Base-by-base conservation (phyloP, 768 basidiomycete genomes). In the Hemileccinum rubropunctum region DNA sequence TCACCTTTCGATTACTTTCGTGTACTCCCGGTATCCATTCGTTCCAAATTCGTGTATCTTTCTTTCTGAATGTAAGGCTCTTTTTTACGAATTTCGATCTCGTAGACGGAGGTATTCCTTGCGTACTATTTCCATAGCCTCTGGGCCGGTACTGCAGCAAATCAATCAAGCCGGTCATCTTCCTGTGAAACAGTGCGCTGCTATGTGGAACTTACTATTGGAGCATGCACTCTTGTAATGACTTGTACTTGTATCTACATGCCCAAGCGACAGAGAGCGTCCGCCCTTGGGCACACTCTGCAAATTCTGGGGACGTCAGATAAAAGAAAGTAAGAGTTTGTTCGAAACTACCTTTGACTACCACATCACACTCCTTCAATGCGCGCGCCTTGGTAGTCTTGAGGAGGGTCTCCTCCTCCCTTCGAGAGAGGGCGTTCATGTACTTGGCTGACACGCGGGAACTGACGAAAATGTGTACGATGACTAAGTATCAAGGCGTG, bases 191-290 rank as follows among this genome's bases (percentile, higher is more conserved):
- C 3, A 14, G 23, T 6, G 11, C 7, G 5, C 45, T 30, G 20
- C 20, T 2, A 42, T 45, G 35, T 21, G 32, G 34, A 15, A 74
- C 88, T 62, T 61, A 93, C 91, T 81, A 91, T 64, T 83, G 80
- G 13, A 84, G 61, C 79, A 95, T 85, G 64, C 92, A 95, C 1
- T 79, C 76, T 62, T 94, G 87, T 37, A 94, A 75, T 12, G 69
- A 73, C 58, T 79, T 82, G 47, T 88, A 80, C 62, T 84, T 77
- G 28, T 74, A 75, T 62, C 77, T 81, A 63, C 92, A 95, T 20
- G 83, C 80, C 92, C 92, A 95, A 13, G 84, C 85, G 21, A 93
- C 85, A 6, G 91, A 90, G 45, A 95, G 68, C 3, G 86, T 88
- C 8, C 92, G 81, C 8, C 90, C 90, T 47, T 78, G 73, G 2